phyloP scores from a whole-genome alignment of 345 rosid genomes.

The Kernera saxatilis region DNA sequence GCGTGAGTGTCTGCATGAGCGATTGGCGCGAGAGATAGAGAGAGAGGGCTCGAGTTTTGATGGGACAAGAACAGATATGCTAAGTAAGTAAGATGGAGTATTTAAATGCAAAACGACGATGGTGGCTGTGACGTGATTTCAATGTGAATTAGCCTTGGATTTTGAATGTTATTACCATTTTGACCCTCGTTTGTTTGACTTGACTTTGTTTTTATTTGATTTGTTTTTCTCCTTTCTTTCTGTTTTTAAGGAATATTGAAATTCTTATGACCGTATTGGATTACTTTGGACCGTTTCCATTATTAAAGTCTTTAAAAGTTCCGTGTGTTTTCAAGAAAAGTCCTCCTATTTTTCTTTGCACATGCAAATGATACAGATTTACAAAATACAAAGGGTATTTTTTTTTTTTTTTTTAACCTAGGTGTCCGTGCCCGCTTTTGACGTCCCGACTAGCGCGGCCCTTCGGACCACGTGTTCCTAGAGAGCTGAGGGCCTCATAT shows the following conservation, averaged over 20 bases:
- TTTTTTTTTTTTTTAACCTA: too few species aligned
- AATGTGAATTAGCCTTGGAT: not conserved
- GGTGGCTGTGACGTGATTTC: conserved; percentile 2
- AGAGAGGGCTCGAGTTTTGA: not conserved
- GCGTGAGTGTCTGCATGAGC: conserved; percentile 53
- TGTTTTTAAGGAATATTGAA: not conserved
- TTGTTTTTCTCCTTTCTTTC: not conserved
- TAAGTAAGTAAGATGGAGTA: not conserved
- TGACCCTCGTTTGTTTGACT: conserved; percentile 23
- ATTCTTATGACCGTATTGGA: conserved; percentile 15
- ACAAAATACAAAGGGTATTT: not conserved
- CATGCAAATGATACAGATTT: not conserved
- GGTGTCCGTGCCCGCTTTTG: too few species aligned
- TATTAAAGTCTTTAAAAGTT: not conserved
- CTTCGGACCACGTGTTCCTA: too few species aligned
- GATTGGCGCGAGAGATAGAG: not conserved
- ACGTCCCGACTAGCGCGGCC: too few species aligned
- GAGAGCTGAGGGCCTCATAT: too few species aligned
- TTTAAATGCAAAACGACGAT: not conserved
- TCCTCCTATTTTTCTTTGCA: not conserved
- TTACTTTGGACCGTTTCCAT: conserved; percentile 19
- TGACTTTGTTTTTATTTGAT: conserved; percentile 29
- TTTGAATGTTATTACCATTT: conserved; percentile 8
- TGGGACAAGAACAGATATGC: not conserved
- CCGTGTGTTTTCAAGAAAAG: conserved; percentile 19